These are phyloP conservation scores for Leucocoprinus birnbaumii DNA, from an alignment of 768 basidiomycete genomes.

Conservation along the genomic window DNA sequence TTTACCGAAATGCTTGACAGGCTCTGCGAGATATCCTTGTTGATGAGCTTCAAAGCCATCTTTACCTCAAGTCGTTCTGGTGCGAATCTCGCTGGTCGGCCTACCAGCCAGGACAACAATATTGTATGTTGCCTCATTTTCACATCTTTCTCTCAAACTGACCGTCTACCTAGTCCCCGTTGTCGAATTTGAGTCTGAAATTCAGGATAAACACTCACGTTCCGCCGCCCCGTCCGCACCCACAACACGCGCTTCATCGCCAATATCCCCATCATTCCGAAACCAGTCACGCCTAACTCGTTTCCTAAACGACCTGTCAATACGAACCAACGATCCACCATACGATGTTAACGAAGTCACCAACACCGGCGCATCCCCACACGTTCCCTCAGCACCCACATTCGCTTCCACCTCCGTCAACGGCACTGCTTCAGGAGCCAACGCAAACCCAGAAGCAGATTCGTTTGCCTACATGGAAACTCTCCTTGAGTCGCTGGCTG, in stretches of 20 bases:
- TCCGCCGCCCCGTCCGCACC: conserved; percentile 24
- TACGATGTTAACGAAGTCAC: conserved; percentile 52
- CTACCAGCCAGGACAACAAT: conserved; percentile 77
- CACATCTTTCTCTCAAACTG: neutral
- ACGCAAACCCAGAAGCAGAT: conserved; percentile 81
- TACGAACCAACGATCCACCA: conserved; percentile 78
- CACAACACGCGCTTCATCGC: conserved; percentile 18
- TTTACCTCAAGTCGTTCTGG: conserved; percentile 98
- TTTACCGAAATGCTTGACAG: conserved; percentile 35
- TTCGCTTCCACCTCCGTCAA: conserved; percentile 14
- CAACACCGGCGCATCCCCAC: conserved; percentile 20
- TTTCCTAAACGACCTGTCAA: conserved; percentile 61
- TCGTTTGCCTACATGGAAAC: conserved; percentile 93
- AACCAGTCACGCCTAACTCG: conserved; percentile 53
- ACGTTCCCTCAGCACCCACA: conserved; percentile 16
- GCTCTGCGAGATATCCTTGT: conserved; percentile 88
- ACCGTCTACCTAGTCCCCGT: conserved; percentile 47
- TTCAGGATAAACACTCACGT: conserved; percentile 21
- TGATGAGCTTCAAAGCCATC: conserved; percentile 93
- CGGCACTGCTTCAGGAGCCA: conserved; percentile 12
- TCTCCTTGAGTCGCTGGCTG: conserved; percentile 88
- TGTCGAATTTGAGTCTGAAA: conserved; percentile 62
- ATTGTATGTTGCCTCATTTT: conserved; percentile 47
- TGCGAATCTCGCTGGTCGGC: conserved; percentile 90
- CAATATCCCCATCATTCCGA: conserved; percentile 35